Base-by-base conservation (phyloP, 768 basidiomycete genomes). In the Coprinopsis strossmayeri region DNA sequence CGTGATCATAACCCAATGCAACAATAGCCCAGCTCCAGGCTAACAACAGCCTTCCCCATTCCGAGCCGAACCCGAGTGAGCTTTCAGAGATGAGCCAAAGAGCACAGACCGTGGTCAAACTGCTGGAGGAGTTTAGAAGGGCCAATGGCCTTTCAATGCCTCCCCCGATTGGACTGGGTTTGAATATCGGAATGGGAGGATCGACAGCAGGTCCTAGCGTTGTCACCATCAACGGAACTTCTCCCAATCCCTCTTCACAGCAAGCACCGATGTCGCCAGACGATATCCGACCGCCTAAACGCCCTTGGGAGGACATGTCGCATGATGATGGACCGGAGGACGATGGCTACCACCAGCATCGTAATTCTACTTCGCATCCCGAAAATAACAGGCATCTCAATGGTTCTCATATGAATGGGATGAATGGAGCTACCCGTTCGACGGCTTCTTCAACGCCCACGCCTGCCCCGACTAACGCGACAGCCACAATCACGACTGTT, bases 291-390 rank as follows among this genome's bases (percentile, higher is more conserved):
- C 75, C 81, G 2, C 86, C 84, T 15, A 90, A 88, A 59, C 64
- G 87, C 46, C 86, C 87, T 44, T 89, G 87, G 87, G 87, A 88
- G 63, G 87, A 87, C 52, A 67, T 79, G 62, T 71, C 74, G 21
- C 69, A 74, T 49, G 78, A 78, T 35, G 72, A 68, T 7, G 69
- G 59, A 41, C 60, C 58, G 15, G 55, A 52, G 24, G 49, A 52
- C 17, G 46, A 53, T 9, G 65, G 67, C 30, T n/a, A 37, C 17
- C 11, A 48, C 12, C 23, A n/a, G 5, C 25, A 26, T 10, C 13
- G 2, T 23, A 26, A 38, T 26, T 48, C 26, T 12, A 18, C 27
- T 18, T 40, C 25, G 30, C n/a, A 27, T 21, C n/a, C 38, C 23
- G 18, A 38, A 38, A 18, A 18, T 38, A 18, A 9, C 17, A 12